Evolutionary conservation across 345 rosid species (phyloP).

Genomic region (Boechera stricta): DNA sequence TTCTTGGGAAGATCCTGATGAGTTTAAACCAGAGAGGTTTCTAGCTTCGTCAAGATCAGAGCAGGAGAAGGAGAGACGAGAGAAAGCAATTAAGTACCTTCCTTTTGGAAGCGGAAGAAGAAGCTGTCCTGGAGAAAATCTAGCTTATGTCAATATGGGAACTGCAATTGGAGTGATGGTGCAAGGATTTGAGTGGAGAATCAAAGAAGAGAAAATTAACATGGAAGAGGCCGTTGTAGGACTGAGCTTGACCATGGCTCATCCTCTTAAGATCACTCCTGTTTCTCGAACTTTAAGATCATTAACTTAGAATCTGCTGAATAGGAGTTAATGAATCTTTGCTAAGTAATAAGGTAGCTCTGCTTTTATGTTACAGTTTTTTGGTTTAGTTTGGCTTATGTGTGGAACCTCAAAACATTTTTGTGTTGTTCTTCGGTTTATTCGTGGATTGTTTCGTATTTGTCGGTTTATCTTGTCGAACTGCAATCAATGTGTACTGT

Average conservation of each 20-base stretch:
- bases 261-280: conserved; percentile 13
- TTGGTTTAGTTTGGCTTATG: neutral
- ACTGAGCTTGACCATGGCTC: conserved; percentile 14
- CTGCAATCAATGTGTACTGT: too few species aligned
- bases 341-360: neutral
- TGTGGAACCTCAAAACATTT: neutral
- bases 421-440: neutral
- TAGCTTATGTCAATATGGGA: conserved; percentile 40
- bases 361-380: neutral
- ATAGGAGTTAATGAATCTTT: neutral
- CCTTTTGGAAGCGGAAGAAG: conserved; percentile 26
- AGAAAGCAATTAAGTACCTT: conserved; percentile 23
- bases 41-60: conserved; percentile 13
- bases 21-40: conserved; percentile 40
- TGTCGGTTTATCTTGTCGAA: neutral
- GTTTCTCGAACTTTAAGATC: neutral
- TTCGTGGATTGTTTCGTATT: neutral
- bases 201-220: conserved; percentile 46
- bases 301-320: neutral
- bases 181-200: conserved; percentile 43
- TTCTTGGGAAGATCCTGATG: conserved; percentile 59
- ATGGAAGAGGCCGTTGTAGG: conserved; percentile 13
- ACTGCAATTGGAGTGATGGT: conserved; percentile 39
- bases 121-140: conserved; percentile 59
- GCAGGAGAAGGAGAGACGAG: conserved; percentile 9